Base-by-base conservation (phyloP, 306 rosid genomes). In the Ochetophila trinervis region DNA sequence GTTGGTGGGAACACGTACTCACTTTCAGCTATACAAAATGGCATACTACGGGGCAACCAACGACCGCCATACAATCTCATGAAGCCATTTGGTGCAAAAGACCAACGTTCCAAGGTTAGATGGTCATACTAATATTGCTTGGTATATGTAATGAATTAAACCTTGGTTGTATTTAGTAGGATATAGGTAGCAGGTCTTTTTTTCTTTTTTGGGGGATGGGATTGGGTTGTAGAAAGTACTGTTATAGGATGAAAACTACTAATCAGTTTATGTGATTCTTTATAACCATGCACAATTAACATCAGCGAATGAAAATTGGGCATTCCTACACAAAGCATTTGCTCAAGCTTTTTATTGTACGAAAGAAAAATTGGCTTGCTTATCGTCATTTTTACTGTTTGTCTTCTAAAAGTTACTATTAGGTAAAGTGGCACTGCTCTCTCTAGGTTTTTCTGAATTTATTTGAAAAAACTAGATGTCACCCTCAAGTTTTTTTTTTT, bases 11-110 rank as follows among this genome's bases (percentile, higher is more conserved):
- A 80, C 30, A 66, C 93, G 13, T 92, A 77, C 80, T 92, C 98
- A 51, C 95, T 92, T 57, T 92, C 96, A 45, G 88, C 86, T 56
- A 89, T 92, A 71, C 93, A 89, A 75, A 92, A 92, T 77, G 98
- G 96, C 65, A 87, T 92, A 65, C 82, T 92, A 82, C 82, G 98
- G 83, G 98, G 81, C 60, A 89, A 92, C 83, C 91, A 82, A 79
- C 81, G 95, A 73, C 91, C 98, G 0, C 96, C 96, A 3, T 92
- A 85, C 80, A 89, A 84, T 77, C 84, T 92, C 74, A 75, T 76
- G 93, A 89, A 86, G 83, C 93, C 96, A 74, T 89, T 89, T 63
- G 84, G 91, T 76, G 85, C 87, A 53, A 89, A 82, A 75, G 98
- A 92, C 73, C 81, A 68, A 61, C 93, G 96, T 68, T 72, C 63